phyloP scores from a whole-genome alignment of 1,284 basidiomycete genomes.

The Pseudomicrostroma phylloplanum region DNA sequence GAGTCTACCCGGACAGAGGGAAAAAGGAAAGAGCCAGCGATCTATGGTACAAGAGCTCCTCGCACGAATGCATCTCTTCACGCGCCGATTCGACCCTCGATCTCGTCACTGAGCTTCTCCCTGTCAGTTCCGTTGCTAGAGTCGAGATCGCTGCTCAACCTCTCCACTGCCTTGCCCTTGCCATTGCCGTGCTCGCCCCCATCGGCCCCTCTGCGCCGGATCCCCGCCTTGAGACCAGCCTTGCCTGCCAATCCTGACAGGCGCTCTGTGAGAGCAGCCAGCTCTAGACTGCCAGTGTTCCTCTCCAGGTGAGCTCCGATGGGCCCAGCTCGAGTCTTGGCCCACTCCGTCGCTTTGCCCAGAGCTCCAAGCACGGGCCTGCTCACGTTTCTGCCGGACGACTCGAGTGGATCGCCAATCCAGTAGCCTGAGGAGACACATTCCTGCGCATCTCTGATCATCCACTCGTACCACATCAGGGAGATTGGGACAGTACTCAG shows the following conservation, averaged over 20 bases:
- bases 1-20: too few relatives aligned
- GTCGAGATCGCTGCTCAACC: neutral
- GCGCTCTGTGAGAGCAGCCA: conserved; percentile 1
- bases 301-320: conserved; percentile 3
- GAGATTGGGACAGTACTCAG: conserved; percentile 74
- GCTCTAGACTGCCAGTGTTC: neutral
- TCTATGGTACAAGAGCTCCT: too few relatives aligned
- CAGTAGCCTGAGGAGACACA: conserved; percentile 38
- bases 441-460: conserved; percentile 39
- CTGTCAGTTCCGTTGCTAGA: neutral
- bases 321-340: neutral
- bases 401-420: conserved; percentile 20
- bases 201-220: neutral
- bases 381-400: neutral
- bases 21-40: too few relatives aligned
- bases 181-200: neutral
- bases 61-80: too few relatives aligned
- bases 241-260: neutral
- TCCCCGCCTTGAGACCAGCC: neutral
- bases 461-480: conserved; percentile 64
- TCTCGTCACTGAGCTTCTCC: conserved; percentile 6
- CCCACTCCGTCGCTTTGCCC: neutral
- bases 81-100: neutral
- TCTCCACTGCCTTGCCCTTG: neutral
- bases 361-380: neutral